Percentiles rank a stretch among this genome's conserved stretches.
These are phyloP conservation scores for Cylindrotheca closterium DNA, from an alignment of 108 stramenopile genomes.

Conservation along the genomic window DNA sequence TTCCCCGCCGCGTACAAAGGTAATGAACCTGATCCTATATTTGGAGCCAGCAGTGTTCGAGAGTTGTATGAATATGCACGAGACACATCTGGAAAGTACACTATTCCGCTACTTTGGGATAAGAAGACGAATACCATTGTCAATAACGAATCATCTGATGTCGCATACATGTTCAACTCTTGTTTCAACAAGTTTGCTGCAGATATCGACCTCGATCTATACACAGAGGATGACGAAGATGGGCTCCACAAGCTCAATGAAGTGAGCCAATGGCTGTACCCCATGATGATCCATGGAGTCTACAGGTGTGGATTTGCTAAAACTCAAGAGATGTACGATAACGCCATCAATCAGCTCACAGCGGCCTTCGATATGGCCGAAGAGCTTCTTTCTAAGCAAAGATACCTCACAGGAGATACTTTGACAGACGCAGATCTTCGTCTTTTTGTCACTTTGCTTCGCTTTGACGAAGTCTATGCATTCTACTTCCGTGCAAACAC, in stretches of 20 bases:
- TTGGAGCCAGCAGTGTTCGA: constrained; percentile 41
- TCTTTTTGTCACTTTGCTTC: constrained; percentile 89
- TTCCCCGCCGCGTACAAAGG: constrained; percentile 73
- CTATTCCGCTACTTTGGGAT: constrained; percentile 96
- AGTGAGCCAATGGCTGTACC: constrained; percentile 91
- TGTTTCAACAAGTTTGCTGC: constrained; percentile 82
- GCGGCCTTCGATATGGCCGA: constrained; percentile 87
- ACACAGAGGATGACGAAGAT: constrained; percentile 75
- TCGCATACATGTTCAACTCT: constrained; percentile 95
- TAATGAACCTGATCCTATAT: constrained; percentile 68
- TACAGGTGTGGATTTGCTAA: constrained; percentile 96
- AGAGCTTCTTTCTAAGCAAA: constrained; percentile 65
- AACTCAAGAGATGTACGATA: constrained; percentile 91
- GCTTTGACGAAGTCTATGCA: constrained; percentile 94
- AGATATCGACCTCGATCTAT: constrained; percentile 83
- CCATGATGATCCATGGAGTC: constrained; percentile 94
- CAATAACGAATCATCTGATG: constrained; percentile 97
- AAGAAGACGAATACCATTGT: constrained; percentile 93
- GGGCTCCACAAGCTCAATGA: constrained; percentile 66
- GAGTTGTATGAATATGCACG: constrained; percentile 53
- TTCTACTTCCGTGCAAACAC: constrained; percentile 96
- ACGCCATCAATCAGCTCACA: constrained; percentile 86
- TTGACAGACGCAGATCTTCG: constrained; percentile 96
- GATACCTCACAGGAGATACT: constrained; percentile 76
- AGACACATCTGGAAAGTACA: constrained; percentile 88